Base-by-base conservation (phyloP, 2,329 filamentous ascomycete genomes). In the Seiridium cupressi region DNA sequence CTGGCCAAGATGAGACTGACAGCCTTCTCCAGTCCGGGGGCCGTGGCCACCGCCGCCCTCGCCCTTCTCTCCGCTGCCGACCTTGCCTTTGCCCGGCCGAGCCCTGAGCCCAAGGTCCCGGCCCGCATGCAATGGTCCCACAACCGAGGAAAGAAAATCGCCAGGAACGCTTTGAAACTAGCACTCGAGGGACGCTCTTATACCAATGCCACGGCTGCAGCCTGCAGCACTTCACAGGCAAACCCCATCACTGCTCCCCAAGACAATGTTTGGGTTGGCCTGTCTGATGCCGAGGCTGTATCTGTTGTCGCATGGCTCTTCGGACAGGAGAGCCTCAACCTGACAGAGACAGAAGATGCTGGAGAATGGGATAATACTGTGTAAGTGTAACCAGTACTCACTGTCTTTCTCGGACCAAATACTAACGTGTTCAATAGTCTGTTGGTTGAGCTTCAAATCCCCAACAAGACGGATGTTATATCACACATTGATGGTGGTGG, bases 391-490 rank as follows among this genome's bases (percentile, higher is more conserved):
- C 18, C 18, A 26, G 18, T 9, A 1, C 32, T 32, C 1, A 2
- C 35, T 57, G 26, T 13, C 31, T 36, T 13, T 4, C 4, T 31
- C 31, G 44, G 3, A n/a, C 5, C 10, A 3, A 2, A n/a, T 34
- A 42, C 58, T 44, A 47, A 59, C 4, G 6, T 2, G 7, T 48
- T 4, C 0, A 3, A 62, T 44, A 72, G 69, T 8, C 55, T 73
- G 3, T 63, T 72, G 2, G 66, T 73, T 1, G 79, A 81, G 65
- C 62, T 76, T 0, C 68, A 81, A 55, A 64, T 68, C 31, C 80
- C 80, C 0, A 83, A 83, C 68, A 84, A 84, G 70, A 80, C 79
- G 0, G 79, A 80, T 60, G 77, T 74, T 0, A 58, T 81, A 51
- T 60, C 73, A 2, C 83, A 81, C 59, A 66, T 83, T 1, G 78